Conservation (phyloP, 805 yeast species). For the Teunomyces barrocoloradensis region DNA sequence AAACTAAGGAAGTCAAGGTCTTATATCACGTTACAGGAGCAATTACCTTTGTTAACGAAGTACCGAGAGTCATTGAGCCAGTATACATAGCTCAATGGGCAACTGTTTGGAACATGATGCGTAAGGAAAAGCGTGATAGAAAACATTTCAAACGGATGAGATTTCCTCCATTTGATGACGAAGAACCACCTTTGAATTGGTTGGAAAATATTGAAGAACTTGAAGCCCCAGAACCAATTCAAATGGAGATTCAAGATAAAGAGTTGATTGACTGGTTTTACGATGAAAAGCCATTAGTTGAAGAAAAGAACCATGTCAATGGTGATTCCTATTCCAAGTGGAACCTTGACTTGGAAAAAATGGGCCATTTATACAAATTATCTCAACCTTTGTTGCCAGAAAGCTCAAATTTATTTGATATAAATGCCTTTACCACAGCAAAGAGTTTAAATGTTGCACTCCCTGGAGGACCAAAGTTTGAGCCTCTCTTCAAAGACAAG, state of each 20-base stretch:
- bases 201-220: conserved; percentile 72
- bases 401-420: conserved; percentile 72
- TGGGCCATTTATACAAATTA: conserved; percentile 65
- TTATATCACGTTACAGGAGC: conserved; percentile 92
- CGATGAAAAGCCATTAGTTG: conserved; percentile 71
- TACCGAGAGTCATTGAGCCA: conserved; percentile 89
- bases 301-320: conserved; percentile 52
- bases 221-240: conserved; percentile 71
- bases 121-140: conserved; percentile 89
- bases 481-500: conserved; percentile 68
- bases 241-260: conserved; percentile 55
- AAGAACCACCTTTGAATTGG: conserved; percentile 88
- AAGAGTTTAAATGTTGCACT: conserved; percentile 83
- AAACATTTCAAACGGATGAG: conserved; percentile 86
- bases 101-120: conserved; percentile 86
- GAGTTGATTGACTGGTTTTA: conserved; percentile 78
- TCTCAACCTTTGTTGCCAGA: conserved; percentile 71
- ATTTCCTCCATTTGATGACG: conserved; percentile 96
- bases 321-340: conserved; percentile 79
- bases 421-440: conserved; percentile 80
- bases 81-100: conserved; percentile 96
- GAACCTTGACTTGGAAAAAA: conserved; percentile 57
- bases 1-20: conserved; percentile 77
- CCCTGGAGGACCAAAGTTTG: conserved; percentile 97
- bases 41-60: conserved; percentile 89